Evolutionary conservation across 371 early-diverging fungal genomes (phyloP).

Genomic region (Circinella umbellata): DNA sequence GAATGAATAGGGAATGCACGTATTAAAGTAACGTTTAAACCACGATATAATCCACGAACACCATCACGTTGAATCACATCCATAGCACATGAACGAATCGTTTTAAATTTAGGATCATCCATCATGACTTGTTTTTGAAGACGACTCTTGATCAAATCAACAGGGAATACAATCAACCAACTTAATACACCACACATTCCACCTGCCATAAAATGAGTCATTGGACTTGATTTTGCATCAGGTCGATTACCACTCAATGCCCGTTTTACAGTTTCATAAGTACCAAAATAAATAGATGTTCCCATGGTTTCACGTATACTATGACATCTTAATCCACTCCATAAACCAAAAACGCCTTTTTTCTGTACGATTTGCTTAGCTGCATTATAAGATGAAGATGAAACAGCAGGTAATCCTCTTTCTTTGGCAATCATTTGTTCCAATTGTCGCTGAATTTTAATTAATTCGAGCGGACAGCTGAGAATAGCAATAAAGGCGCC

Average conservation of each 20-base stretch:
- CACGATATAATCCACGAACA: conserved; percentile 70
- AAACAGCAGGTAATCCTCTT: not conserved
- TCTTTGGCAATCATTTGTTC: conserved; percentile 54
- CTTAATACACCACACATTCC: conserved; percentile 78
- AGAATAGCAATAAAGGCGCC: conserved; percentile 72
- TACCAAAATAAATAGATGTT: conserved; percentile 78
- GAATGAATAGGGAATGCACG: conserved; percentile 86
- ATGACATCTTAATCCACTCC: conserved; percentile 56
- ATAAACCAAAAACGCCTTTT: conserved; percentile 55
- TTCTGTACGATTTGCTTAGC: conserved; percentile 58
- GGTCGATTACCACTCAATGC: conserved; percentile 41
- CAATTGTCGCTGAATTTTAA: conserved; percentile 82
- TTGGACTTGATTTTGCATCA: conserved; percentile 53
- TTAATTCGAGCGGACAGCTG: conserved; percentile 79
- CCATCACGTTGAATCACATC: conserved; percentile 61
- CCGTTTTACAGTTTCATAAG: conserved; percentile 76
- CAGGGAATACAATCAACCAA: conserved; percentile 82
- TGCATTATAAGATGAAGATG: conserved; percentile 53
- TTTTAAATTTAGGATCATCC: conserved; percentile 47
- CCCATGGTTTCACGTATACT: conserved; percentile 67
- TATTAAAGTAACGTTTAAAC: conserved; percentile 74
- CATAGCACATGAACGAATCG: conserved; percentile 53
- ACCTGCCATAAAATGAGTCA: conserved; percentile 76
- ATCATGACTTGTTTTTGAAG: conserved; percentile 75
- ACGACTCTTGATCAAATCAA: conserved; percentile 77